phyloP scores from a whole-genome alignment of 2,329 filamentous ascomycete genomes.

The Ceratocystiopsis minuta region DNA sequence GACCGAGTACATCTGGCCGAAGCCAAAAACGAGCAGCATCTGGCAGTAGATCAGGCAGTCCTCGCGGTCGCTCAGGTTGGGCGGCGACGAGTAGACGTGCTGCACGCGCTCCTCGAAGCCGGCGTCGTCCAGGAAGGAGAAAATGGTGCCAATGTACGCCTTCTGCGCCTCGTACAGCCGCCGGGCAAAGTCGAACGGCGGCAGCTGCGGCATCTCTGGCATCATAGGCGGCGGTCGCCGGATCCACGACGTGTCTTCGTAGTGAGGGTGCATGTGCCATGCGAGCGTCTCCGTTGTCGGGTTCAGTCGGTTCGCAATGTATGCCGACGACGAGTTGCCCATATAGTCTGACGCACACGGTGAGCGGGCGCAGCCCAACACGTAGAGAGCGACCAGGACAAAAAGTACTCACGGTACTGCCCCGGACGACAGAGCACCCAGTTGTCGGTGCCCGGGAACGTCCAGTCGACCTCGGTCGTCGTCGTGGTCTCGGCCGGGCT shows the following conservation, averaged over 20 bases:
- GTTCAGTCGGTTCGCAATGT: slow-evolving; percentile 2
- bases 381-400: not conserved
- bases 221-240: not conserved
- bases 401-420: not conserved
- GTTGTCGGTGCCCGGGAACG: slow-evolving; percentile 1
- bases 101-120: not conserved
- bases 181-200: slow-evolving; percentile 26
- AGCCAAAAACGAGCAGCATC: slow-evolving; percentile 1
- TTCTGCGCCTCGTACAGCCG: slow-evolving; percentile 16
- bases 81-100: not conserved
- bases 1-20: slow-evolving; percentile 3
- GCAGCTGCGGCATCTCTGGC: slow-evolving; percentile 1
- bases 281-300: slow-evolving; percentile 1
- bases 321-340: slow-evolving; percentile 1
- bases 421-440: slow-evolving; percentile 1
- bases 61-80: not conserved
- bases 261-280: slow-evolving; percentile 1
- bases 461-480: slow-evolving; percentile 3
- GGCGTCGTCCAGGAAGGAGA: slow-evolving; percentile 1
- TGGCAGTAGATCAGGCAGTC: slow-evolving; percentile 1
- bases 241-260: slow-evolving; percentile 2
- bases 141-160: slow-evolving; percentile 3
- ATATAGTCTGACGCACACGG: not conserved
- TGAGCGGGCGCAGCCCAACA: not conserved
- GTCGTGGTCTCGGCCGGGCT: slow-evolving; percentile 6